Percentiles rank a stretch among this genome's conserved stretches.
Evolutionary conservation across 2,329 filamentous ascomycete genomes (phyloP).

Genomic region (Penicillium janthinellum): DNA sequence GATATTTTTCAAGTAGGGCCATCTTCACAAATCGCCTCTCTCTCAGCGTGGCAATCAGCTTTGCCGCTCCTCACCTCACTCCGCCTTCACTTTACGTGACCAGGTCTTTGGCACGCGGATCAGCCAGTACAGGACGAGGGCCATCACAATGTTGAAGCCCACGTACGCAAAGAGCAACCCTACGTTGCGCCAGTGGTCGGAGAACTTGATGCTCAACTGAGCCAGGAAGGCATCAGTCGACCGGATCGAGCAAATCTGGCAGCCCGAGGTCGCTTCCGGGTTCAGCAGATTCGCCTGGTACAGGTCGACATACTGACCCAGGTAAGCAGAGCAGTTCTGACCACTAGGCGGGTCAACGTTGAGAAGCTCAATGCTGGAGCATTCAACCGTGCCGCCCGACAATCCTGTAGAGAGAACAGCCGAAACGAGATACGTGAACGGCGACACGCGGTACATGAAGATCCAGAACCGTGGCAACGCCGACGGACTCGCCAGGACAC

Average conservation of each 20-base stretch:
- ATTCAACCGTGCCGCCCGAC: slow-evolving; percentile 32
- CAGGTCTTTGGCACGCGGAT: slow-evolving; percentile 54
- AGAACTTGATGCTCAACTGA: slow-evolving; percentile 46
- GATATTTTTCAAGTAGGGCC: background rate
- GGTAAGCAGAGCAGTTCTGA: slow-evolving; percentile 66
- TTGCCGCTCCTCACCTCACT: slow-evolving; percentile 12
- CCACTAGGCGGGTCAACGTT: slow-evolving; percentile 55
- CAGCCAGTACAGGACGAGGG: slow-evolving; percentile 57
- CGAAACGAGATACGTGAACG: slow-evolving; percentile 64
- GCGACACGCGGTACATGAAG: slow-evolving; percentile 72
- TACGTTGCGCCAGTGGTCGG: slow-evolving; percentile 56
- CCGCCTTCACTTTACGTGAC: slow-evolving; percentile 46
- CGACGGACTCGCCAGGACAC: slow-evolving; percentile 62
- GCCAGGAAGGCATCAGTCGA: slow-evolving; percentile 57
- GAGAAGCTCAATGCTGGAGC: slow-evolving; percentile 39
- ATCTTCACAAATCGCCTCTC: background rate
- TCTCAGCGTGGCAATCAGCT: background rate
- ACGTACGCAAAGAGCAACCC: slow-evolving; percentile 58
- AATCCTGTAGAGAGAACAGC: slow-evolving; percentile 42
- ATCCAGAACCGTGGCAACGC: slow-evolving; percentile 72
- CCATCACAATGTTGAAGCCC: slow-evolving; percentile 54
- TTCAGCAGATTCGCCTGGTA: slow-evolving; percentile 65
- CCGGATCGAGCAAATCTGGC: slow-evolving; percentile 52
- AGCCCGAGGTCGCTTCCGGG: slow-evolving; percentile 57
- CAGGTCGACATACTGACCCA: slow-evolving; percentile 56